Evolutionary conservation across 1,284 basidiomycete species (phyloP), one percentile per base, ranked within the genome.

Genomic region (Sparassis latifolia): DNA sequence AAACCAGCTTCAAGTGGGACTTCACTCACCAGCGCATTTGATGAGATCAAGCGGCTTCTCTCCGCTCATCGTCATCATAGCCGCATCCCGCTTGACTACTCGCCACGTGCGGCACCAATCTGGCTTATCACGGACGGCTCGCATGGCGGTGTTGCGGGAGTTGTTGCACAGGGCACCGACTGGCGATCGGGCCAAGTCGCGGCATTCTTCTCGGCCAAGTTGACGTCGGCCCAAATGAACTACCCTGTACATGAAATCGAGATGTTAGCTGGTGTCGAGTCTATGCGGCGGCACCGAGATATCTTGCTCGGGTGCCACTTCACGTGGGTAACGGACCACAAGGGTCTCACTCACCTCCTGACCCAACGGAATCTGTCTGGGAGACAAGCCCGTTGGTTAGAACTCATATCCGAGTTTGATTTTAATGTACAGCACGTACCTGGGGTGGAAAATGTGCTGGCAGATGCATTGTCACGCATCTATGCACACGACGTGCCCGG

Each of bases 381-480:
- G 0, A 33, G 55, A 1, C 63, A 64, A 49, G 32, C 47, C 2
- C 41, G 54, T 3, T 64, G 62, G 63, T 28, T 49, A n/a, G 58
- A 64, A 33, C 35, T 48, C 20, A 45, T 65, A 1, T 30, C 52
- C 1, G 49, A 65, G 10, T 65, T 55, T 41, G 51, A 61, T 44
- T 64, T 61, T 31, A 42, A 49, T 0, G 59, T 65, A 28, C 20
- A 52, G 10, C 63, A 65, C 49, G 47, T 55, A 0, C 45, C 45
- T 2, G 52, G 54, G 9, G 28, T 33, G 1, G 39, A 45, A 2
- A 55, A 55, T 30, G 51, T 65, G 0, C 42, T 69, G 1, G 54
- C 62, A 4, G 60, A 67, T 41, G 62, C 57, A 0, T 67, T 71
- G 10, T 71, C 66, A 0, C 48, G 64, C 4, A 64, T 69, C 9